Base-by-base conservation (phyloP, 257 asterid genomes). In the Thymus quinquecostatus region DNA sequence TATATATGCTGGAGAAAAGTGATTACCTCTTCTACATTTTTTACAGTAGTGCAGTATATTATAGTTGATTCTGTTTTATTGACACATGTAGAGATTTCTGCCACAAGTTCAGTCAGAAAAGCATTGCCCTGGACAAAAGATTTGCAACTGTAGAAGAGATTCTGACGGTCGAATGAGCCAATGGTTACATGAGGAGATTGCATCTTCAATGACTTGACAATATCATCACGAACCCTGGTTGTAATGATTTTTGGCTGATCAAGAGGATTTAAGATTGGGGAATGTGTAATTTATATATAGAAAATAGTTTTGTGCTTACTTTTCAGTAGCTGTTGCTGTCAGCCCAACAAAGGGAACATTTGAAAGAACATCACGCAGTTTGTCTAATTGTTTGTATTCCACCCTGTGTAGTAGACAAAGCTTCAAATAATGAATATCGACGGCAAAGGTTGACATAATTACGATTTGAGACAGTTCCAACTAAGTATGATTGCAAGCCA, bases 321-420 rank as follows among this genome's bases (percentile, higher is more conserved):
- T 93, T 75, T 84, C 96, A 59, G 98, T 93, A 56, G 98, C 98
- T 47, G 98, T 91, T 71, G 98, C 98, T 38, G 98, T 93, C 77
- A 93, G 80, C 76, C 82, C 97, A 72, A 93, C 95, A 78, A 93
- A 82, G 30, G 98, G 98, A 71, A 93, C 89, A 77, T 81, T 73
- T 54, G 32, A 12, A 61, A 93, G 96, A 78, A 83, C 83, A 66
- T 83, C 79, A 33, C 97, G 97, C 83, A 93, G 72, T 82, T 72
- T 87, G 76, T 87, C 94, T 82, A 93, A 75, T 79, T 79, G 88
- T 75, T 93, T 93, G 83, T 87, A 93, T 80, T 91, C 97, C 68
- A 89, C 87, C 89, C 97, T 93, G 88, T 51, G 70, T 77, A 77
- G 70, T 21, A 69, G 49, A 64, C 66, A 64, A 57, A 81, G 38